These are phyloP conservation scores for Aspergillus kassunensis DNA, from an alignment of 495 filamentous ascomycete species.

Conservation along the genomic window DNA sequence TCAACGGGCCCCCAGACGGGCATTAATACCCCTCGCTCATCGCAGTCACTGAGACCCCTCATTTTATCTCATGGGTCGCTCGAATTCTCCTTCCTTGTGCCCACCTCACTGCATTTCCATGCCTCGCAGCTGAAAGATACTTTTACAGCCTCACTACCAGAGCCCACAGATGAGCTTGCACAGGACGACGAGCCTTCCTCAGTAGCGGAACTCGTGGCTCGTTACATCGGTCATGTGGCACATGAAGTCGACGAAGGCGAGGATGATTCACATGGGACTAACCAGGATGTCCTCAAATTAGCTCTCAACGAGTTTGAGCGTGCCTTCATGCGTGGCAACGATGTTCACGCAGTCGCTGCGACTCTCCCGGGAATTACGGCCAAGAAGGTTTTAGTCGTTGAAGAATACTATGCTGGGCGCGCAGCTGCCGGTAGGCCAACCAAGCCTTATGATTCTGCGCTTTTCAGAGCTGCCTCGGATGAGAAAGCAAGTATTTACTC, in stretches of 20 bases:
- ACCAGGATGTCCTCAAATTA: conserved; percentile 82
- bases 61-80: conserved; percentile 88
- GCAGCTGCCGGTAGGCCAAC: conserved; percentile 76
- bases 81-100: conserved; percentile 90
- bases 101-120: conserved; percentile 91
- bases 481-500: conserved; percentile 75
- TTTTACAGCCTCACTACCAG: conserved; percentile 78
- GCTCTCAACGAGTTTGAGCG: conserved; percentile 93
- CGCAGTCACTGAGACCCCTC: conserved; percentile 84
- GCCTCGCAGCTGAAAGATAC: conserved; percentile 86
- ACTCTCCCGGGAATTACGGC: conserved; percentile 77
- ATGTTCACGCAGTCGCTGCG: conserved; percentile 86
- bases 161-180: conserved; percentile 92
- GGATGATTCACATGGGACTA: conserved; percentile 78
- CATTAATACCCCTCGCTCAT: conserved; percentile 90
- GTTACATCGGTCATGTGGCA: conserved; percentile 87
- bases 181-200: conserved; percentile 98
- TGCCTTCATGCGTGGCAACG: conserved; percentile 89
- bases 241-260: conserved; percentile 84
- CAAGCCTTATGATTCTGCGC: conserved; percentile 85
- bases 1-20: conserved; percentile 83
- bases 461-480: conserved; percentile 83
- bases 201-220: conserved; percentile 79
- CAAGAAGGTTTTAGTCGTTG: conserved; percentile 85
- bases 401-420: conserved; percentile 86